Evolutionary conservation across 1,284 basidiomycete genomes (phyloP), one percentile per base, ranked within the genome.

Genomic region (Gomphus sp.): DNA sequence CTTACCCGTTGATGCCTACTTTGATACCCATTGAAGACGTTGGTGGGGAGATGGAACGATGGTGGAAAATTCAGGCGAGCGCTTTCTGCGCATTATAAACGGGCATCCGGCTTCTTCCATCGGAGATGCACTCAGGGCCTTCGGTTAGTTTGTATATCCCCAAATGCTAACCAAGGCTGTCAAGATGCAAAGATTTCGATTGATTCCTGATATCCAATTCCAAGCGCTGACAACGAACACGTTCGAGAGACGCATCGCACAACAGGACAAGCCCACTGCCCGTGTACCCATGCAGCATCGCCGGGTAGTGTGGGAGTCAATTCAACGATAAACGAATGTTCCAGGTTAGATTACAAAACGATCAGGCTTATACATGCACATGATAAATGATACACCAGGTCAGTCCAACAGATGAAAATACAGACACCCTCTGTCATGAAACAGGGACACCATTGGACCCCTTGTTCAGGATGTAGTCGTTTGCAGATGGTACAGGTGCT

Each of bases 1-100:
- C 80, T 63, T 71, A 90, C 89, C 91, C 92, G 79, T 96, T 96
- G 79, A 96, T 95, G 69, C 93, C 93, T 72, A 93, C 90, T 77
- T 91, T 89, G 75, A 92, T 55, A 8, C 9, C 52, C 58, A 59
- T 59, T 45, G 43, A 28, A 33, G 16, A 25, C 33, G 9, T n/a
- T 48, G 25, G 25, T 43, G 31, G 28, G 18, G 31, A 22, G 22
- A n/a, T 51, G 34, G 28, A 37, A 57, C n/a, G 39, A 51, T 16
- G 45, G 34, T 37, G 39, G 34, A 50, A 33, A 57, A 33, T 36
- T 34, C 18, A 31, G 11, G 6, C 2, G 34, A 50, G 49, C 49
- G 49, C 28, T 37, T 37, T 37, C 36, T 9, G 7, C 31, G 31
- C 31, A 34, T 50, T 50, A 50, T n/a, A n/a, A 50, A 14, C 25